Evolutionary conservation across 75 land plant species (phyloP), one percentile per base, ranked within the genome.

Genomic region (Picea glauca): DNA sequence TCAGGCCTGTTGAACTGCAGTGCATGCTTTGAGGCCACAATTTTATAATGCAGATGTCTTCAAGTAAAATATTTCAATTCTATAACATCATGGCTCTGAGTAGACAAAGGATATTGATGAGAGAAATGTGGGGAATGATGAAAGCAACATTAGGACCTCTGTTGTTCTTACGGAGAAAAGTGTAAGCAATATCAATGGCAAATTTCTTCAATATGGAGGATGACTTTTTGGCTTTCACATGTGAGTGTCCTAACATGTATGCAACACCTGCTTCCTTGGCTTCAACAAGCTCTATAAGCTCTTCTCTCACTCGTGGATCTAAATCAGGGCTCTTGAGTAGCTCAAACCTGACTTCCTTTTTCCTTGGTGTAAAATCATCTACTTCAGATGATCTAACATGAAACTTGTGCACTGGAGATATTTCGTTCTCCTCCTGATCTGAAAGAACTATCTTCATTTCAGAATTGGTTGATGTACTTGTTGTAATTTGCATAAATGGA

Each of bases 191-290:
- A 80, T 94, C 94, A 56, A 94, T 90, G 18, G 78, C 87, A 66
- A 92, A 79, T 80, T 88, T 92, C 83, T 94, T 92, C 77, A 94
- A 15, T 31, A 84, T 82, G 11, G 96, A 90, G 0, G 96, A 91
- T 0, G 84, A 79, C 62, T 75, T 80, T 82, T 87, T 86, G 12
- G 94, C 94, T 77, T 94, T 94, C 15, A 94, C 85, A 74, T 90
- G 90, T 2, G 96, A 91, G 76, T 94, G 96, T 20, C 96, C 96
- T 87, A 91, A 84, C 21, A 94, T 84, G 66, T 94, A 94, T 0
- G 94, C 91, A 58, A 92, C 89, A 23, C 96, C 96, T 31, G 90
- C 91, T 21, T 93, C 84, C 84, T 90, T 92, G 32, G 94, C 96
- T 61, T 90, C 85, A 12, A 92, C 74, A 38, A 94, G 87, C 63